Conservation (phyloP, 2,329 filamentous ascomycete genomes). For the Diplodia sapinea region DNA sequence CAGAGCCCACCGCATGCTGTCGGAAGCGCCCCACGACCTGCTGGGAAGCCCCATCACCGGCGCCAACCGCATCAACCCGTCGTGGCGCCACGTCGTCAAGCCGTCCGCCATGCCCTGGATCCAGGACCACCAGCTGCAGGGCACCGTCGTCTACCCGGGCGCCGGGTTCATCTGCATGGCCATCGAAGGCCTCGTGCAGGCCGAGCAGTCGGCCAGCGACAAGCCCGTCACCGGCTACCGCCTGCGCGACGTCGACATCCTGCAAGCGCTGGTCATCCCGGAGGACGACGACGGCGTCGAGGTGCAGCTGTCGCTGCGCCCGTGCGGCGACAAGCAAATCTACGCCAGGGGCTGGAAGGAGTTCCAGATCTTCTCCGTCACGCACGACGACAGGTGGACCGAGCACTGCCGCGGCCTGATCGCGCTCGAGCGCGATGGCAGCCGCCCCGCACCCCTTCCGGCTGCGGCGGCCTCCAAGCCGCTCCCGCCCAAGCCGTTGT, state of each 20-base stretch:
- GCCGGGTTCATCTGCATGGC: slow-evolving; percentile 43
- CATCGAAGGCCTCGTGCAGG: slow-evolving; percentile 37
- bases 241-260: slow-evolving; percentile 14
- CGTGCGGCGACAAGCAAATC: background rate
- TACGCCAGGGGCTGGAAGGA: slow-evolving; percentile 6
- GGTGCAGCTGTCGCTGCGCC: slow-evolving; percentile 2
- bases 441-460: too few relatives aligned
- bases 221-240: background rate
- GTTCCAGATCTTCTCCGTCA: slow-evolving; percentile 23
- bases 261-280: background rate
- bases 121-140: slow-evolving; percentile 37
- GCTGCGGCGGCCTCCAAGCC: too few relatives aligned
- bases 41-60: slow-evolving; percentile 39
- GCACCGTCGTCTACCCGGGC: slow-evolving; percentile 40
- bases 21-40: slow-evolving; percentile 33
- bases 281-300: slow-evolving; percentile 4
- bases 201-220: background rate
- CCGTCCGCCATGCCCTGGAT: slow-evolving; percentile 38
- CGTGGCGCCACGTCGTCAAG: slow-evolving; percentile 35
- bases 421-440: too few relatives aligned
- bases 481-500: too few relatives aligned
- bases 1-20: background rate
- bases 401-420: slow-evolving; percentile 10
- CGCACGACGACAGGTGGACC: background rate
- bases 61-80: slow-evolving; percentile 31